Base-by-base conservation (phyloP, 2,329 filamentous ascomycete species). In the Colletotrichum orchidophilum region DNA sequence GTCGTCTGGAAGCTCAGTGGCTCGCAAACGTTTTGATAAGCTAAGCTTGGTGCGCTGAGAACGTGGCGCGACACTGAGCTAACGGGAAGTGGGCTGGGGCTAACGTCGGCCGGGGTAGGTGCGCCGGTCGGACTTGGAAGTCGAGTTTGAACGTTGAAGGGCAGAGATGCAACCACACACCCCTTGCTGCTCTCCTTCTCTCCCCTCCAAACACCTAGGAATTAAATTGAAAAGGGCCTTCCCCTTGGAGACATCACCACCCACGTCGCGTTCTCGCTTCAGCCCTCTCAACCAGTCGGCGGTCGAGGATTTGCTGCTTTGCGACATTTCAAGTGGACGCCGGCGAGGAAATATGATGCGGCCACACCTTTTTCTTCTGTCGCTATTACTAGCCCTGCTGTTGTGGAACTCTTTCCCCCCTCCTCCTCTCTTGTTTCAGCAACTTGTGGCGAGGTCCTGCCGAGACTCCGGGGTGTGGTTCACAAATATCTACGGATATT, bases 201-300 rank as follows among this genome's bases (percentile, higher is more conserved):
- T 21, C 11, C 21, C 18, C 49, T 24, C 21, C 3, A 24, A 54
- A 18, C 24, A 27, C 55, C 50, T 42, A 33, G 39, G 64, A 39
- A 46, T 63, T 59, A 54, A 54, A 68, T 71, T 59, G n/a, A n/a
- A 59, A 71, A 63, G 64, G 66, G 54, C 13, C 31, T 27, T 59
- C 61, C 42, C 54, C 27, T 63, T 31, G 26, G 54, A 49, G 49
- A 42, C 39, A 7, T 21, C 3, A 52, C 33, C 39, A 46, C 31
- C 49, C 29, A 39, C n/a, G 42, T 27, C 39, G 39, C 39, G 50
- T n/a, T 42, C 42, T 61, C 59, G 59, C n/a, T 33, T 35, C 59
- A 18, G 21, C 5, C 21, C 29, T 24, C 31, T 49, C 18, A 26
- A 46, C 58, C 64, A 63, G 52, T 54, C 58, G 58, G 58, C 64